phyloP scores from a whole-genome alignment of 1,284 basidiomycete genomes.

The Thecaphora thlaspeos region DNA sequence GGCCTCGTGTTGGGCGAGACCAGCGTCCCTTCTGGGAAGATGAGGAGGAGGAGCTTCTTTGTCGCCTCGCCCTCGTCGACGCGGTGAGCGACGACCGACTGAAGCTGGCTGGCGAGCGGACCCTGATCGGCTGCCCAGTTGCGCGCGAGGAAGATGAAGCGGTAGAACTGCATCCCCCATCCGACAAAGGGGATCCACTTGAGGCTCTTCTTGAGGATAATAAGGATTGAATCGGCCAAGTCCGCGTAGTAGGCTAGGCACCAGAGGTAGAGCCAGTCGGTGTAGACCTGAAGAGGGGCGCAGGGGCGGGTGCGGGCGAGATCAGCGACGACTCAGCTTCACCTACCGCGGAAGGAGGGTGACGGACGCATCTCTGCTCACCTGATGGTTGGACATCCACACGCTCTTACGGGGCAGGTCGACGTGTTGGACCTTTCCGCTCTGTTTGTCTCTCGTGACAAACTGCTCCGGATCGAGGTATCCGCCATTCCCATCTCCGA shows the following conservation, averaged over 20 bases:
- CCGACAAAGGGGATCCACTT: constrained; percentile 51
- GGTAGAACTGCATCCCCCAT: constrained; percentile 52
- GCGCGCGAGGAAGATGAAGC: constrained; percentile 47
- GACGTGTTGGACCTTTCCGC: constrained; percentile 23
- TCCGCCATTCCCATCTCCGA: constrained; percentile 36
- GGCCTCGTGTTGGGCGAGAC: constrained; percentile 43
- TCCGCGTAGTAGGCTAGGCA: constrained; percentile 44
- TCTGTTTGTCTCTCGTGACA: constrained; percentile 21
- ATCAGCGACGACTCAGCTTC: no score
- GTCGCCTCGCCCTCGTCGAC: constrained; percentile 5
- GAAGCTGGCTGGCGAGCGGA: constrained; percentile 32
- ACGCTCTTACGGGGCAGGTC: constrained; percentile 31
- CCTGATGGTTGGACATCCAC: constrained; percentile 47
- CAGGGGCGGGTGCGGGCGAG: no score
- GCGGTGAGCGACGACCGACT: constrained; percentile 11
- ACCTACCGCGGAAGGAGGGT: no score
- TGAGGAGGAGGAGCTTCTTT: constrained; percentile 42
- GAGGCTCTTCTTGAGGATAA: constrained; percentile 43
- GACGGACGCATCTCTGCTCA: no score
- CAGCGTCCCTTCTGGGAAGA: constrained; percentile 52
- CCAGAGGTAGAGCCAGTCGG: constrained; percentile 55
- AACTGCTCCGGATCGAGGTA: constrained; percentile 38
- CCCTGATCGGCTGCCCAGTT: constrained; percentile 42
- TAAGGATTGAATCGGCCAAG: constrained; percentile 37
- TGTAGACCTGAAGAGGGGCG: constrained; percentile 24